Base-by-base conservation (phyloP, 2,329 filamentous ascomycete genomes). In the Elsinoe necatrix region DNA sequence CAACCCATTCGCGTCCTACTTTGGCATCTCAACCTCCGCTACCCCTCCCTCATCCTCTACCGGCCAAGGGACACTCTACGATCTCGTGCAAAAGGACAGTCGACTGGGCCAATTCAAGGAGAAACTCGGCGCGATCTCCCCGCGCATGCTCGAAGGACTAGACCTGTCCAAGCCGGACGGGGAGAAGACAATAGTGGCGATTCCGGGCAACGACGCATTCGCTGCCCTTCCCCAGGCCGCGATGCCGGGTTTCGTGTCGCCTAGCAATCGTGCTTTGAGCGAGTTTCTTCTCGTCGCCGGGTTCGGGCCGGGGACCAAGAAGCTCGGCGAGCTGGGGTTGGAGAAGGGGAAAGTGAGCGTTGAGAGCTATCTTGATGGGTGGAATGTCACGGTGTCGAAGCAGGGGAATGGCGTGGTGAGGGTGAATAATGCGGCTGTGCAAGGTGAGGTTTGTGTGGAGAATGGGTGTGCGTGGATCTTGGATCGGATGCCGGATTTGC, bases 1-100 rank as follows among this genome's bases (percentile, higher is more conserved):
- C 41, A 45, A 45, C 41, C 41, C 41, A 18, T 45, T 45, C 41
- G 25, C 41, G 21, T 45, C 41, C 41, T 45, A 45, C 41, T 45
- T 45, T n/a, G 41, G 41, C 41, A 20, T 45, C 11, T 45, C 41
- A 6, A 6, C 20, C 8, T 3, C 20, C 41, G 20, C 20, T n/a
- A 3, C 21, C 21, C 41, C 16, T 3, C 41, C 41, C 41, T 18
- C 21, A 8, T 45, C 23, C 41, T 23, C 41, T 20, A 12, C n/a
- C 9, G 41, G 20, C 4, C n/a, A 45, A 21, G 41, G 41, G 11
- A 45, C 41, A 11, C 20, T 45, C 41, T 45, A 45, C 41, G 41
- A 45, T 18, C 41, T 45, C 41, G 41, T 45, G 8, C 41, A 45
- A 25, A 3, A n/a, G n/a, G 41, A 45, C 20, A 12, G n/a, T 8